Evolutionary conservation across 1,139 yeast species (phyloP), one percentile per base, ranked within the genome.

Genomic region (Zygosaccharomyces sapae): DNA sequence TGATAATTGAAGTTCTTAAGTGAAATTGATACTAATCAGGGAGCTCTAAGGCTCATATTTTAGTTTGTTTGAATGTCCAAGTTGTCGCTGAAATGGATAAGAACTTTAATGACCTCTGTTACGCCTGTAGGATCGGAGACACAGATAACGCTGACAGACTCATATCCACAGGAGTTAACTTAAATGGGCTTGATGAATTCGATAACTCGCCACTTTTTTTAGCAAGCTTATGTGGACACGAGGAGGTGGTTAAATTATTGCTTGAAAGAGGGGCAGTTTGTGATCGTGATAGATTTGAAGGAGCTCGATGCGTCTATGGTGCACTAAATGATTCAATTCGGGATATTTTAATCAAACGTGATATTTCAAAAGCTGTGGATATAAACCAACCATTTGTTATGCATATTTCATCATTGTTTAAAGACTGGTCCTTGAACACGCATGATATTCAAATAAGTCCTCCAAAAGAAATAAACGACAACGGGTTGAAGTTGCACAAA

Each of bases 261-360:
- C 68, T 86, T 8, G 73, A 81, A 45, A 67, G 77, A 44, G 95
- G 95, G 5, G 89, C 94, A 0, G 73, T 80, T 1, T 83, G 90
- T 63, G 90, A 84, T 62, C 72, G 89, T 59, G 92, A 85, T 59
- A 81, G 89, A 16, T 81, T 80, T 59, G 86, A 85, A 63, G 94
- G 95, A 2, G 88, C 84, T 8, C 72, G 94, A 39, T 85, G 92
- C 55, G 73, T 85, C 1, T 84, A 86, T 59, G 94, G 90, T 1
- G 94, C 94, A 0, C 66, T 86, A 48, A 86, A 77, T 20, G 88
- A 83, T 57, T 66, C 70, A 8, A 86, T 86, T 22, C 66, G 89
- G 41, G 75, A 77, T 45, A 62, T 83, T 24, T 65, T 86, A 48
- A 62, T 81, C 16, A 73, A 80, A 48, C 81, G 75, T 59, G 89